phyloP scores from a whole-genome alignment of 768 basidiomycete species.

The Tricholoma sp. region DNA sequence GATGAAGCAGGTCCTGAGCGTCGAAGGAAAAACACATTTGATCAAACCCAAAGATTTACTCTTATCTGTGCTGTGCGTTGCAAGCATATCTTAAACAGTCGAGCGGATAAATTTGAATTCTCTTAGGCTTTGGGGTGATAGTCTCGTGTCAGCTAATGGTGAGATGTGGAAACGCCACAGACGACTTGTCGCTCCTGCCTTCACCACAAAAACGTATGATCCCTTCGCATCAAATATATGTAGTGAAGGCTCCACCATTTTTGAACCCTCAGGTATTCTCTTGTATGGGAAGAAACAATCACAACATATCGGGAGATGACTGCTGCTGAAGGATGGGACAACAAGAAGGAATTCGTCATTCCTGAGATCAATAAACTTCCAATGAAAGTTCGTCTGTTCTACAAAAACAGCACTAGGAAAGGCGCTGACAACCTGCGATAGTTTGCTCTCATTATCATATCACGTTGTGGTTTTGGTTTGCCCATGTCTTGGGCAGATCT shows the following conservation, averaged over 20 bases:
- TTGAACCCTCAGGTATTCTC: constrained; percentile 15
- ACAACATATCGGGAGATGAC: constrained; percentile 24
- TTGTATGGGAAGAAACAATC: constrained; percentile 24
- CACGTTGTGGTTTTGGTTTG: constrained; percentile 21
- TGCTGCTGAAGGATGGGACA: constrained; percentile 17
- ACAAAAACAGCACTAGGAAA: background rate
- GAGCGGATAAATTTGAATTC: background rate
- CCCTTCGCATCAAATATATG: background rate
- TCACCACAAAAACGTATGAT: constrained; percentile 23
- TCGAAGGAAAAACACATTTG: constrained; percentile 11
- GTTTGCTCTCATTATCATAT: constrained; percentile 19
- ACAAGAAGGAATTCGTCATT: constrained; percentile 7
- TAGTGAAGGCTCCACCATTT: background rate
- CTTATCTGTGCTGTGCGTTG: background rate
- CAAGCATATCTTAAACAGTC: background rate
- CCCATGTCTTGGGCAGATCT: constrained; percentile 12
- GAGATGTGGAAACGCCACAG: constrained; percentile 30
- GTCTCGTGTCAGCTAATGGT: constrained; percentile 26
- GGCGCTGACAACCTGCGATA: background rate
- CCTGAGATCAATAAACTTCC: constrained; percentile 16
- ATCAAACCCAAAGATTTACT: constrained; percentile 9
- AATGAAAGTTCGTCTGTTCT: constrained; percentile 14
- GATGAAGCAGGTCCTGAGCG: constrained; percentile 16
- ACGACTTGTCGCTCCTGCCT: constrained; percentile 28
- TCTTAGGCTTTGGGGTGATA: constrained; percentile 27